Conservation (phyloP, 2,329 filamentous ascomycete genomes). For the Aspergillus awamori region DNA sequence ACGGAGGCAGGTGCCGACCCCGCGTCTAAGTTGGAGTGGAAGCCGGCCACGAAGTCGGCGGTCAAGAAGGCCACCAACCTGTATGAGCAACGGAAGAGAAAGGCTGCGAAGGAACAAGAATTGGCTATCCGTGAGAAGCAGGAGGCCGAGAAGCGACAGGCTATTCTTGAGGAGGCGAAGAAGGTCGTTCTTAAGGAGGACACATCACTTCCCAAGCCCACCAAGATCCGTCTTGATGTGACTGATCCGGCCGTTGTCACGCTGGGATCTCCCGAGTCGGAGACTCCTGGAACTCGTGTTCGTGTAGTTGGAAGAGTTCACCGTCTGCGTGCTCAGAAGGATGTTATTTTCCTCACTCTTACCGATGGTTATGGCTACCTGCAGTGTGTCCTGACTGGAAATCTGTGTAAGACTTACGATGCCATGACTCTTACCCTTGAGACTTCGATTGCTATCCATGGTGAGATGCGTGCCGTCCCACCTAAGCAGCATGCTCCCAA, state of each 20-base stretch:
- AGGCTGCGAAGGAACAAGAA: conserved; percentile 76
- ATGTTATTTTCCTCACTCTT: conserved; percentile 83
- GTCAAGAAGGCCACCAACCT: conserved; percentile 81
- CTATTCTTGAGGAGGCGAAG: conserved; percentile 79
- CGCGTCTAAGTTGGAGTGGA: conserved; percentile 70
- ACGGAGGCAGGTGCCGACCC: conserved; percentile 66
- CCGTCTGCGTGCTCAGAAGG: conserved; percentile 77
- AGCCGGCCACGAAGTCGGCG: conserved; percentile 79
- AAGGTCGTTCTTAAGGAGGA: conserved; percentile 74
- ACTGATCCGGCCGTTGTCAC: conserved; percentile 63
- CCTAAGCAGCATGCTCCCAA: conserved; percentile 76
- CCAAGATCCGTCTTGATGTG: conserved; percentile 75
- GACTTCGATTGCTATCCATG: conserved; percentile 81
- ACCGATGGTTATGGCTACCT: conserved; percentile 81
- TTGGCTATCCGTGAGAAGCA: conserved; percentile 71
- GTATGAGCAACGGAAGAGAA: conserved; percentile 78
- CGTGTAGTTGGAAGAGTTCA: conserved; percentile 82
- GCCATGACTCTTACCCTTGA: conserved; percentile 82
- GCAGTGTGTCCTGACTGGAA: conserved; percentile 79
- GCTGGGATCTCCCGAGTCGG: conserved; percentile 59
- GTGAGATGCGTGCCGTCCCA: conserved; percentile 81
- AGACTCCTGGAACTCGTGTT: conserved; percentile 70
- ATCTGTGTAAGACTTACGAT: conserved; percentile 89
- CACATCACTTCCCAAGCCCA: conserved; percentile 69
- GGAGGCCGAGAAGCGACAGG: conserved; percentile 69